Percentiles rank a stretch among this genome's conserved stretches.
These are phyloP conservation scores for Phytopythium delawarense DNA, from an alignment of 352 stramenopile genomes.

Conservation along the genomic window DNA sequence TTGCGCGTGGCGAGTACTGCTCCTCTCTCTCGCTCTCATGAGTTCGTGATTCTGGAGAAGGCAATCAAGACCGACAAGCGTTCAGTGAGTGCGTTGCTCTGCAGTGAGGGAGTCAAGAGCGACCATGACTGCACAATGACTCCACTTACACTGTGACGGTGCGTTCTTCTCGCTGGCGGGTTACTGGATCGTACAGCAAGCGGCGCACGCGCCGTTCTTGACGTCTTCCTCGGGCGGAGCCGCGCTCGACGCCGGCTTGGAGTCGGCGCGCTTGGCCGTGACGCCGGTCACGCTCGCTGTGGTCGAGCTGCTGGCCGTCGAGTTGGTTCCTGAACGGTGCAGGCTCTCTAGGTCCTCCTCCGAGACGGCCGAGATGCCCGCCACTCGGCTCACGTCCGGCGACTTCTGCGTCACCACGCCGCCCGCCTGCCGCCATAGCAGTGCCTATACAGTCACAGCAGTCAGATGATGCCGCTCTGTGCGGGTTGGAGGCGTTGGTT, in stretches of 20 bases:
- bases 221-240: slow-evolving; percentile 24
- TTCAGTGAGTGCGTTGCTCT: neutral
- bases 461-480: neutral
- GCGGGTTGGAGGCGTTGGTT: neutral
- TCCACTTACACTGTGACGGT: slow-evolving; percentile 6
- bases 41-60: neutral
- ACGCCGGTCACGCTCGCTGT: slow-evolving; percentile 19
- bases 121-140: neutral
- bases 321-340: slow-evolving; percentile 8
- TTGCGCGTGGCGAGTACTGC: neutral
- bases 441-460: slow-evolving; percentile 25
- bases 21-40: neutral
- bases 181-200: slow-evolving; percentile 75
- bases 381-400: slow-evolving; percentile 37
- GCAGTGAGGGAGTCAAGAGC: neutral
- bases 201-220: slow-evolving; percentile 47
- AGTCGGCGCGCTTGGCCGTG: slow-evolving; percentile 21
- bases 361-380: slow-evolving; percentile 28
- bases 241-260: slow-evolving; percentile 12
- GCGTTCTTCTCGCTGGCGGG: neutral
- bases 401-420: slow-evolving; percentile 79
- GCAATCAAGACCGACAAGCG: neutral
- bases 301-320: slow-evolving; percentile 11
- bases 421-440: slow-evolving; percentile 80
- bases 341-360: slow-evolving; percentile 33